Evolutionary conservation across 2,329 filamentous ascomycete species (phyloP), one percentile per base, ranked within the genome.

Genomic region (Teratosphaeriaceae sp.): DNA sequence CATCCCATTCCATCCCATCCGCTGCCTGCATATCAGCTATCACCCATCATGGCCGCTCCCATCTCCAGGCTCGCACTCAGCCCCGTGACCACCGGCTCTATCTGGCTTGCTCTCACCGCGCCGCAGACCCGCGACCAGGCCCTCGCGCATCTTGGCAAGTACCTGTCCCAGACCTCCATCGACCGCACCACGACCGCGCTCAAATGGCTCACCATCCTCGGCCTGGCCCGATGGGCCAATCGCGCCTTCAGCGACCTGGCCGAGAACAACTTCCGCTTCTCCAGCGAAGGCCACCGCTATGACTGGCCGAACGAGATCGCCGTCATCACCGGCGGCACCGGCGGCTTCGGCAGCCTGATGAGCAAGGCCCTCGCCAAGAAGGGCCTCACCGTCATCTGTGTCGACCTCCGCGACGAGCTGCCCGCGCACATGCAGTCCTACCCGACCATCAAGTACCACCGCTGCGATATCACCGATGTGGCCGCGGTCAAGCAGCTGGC

Each of bases 401-500:
- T 68, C 18, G 66, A 69, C 46, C 42, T 59, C 30, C 43, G 58
- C 13, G 57, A 56, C 42, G 51, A 56, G 9, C 48, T 62, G n/a
- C 62, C 63, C 13, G 43, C 49, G 18, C 54, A 62, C 21, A 42
- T 65, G 29, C 38, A 59, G 29, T 46, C 51, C 23, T 48, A 59
- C 42, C 40, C 47, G 26, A 53, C 56, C 21, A 53, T 62, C 54
- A 50, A 46, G 51, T 67, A 60, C 51, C 65, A 60, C 55, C 55
- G 60, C 38, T 72, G 69, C 59, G 72, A 76, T 50, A 67, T 75
- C 50, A 71, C 71, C 1, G 67, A 66, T 1, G 54, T 67, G 9
- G 62, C 68, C 2, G 69, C 69, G 0, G 68, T 79, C 2, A 59
- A 65, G n/a, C 56, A 61, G 1, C 57, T 63, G 1, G 69, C 64